Conservation (phyloP, 768 basidiomycete species). For the Leucocoprinus leucothites region DNA sequence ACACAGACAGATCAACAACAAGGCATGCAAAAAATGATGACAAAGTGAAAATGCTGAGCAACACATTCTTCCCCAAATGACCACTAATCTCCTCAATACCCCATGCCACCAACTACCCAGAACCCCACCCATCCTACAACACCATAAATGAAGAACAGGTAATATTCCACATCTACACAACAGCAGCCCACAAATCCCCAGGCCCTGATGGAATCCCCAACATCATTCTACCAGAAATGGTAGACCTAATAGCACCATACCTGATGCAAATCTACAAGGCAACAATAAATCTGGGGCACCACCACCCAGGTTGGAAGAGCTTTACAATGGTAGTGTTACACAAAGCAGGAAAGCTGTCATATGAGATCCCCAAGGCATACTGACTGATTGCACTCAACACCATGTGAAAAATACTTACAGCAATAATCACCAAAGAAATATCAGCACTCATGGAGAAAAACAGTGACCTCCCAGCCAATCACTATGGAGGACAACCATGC, state of each 20-base stretch:
- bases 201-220: slow-evolving; percentile 26
- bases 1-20: neutral
- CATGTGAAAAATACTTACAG: slow-evolving; percentile 24
- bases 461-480: slow-evolving; percentile 25
- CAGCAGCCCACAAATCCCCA: slow-evolving; percentile 29
- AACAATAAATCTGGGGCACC: neutral
- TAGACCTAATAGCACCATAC: slow-evolving; percentile 9
- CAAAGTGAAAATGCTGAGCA: slow-evolving; percentile 19
- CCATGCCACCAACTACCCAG: slow-evolving; percentile 21
- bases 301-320: slow-evolving; percentile 13
- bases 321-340: slow-evolving; percentile 25
- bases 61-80: slow-evolving; percentile 27
- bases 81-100: slow-evolving; percentile 2
- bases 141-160: slow-evolving; percentile 25
- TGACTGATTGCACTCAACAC: slow-evolving; percentile 33
- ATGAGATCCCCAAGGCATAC: slow-evolving; percentile 28
- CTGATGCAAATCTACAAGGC: slow-evolving; percentile 18
- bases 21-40: slow-evolving; percentile 20
- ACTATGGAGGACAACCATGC: slow-evolving; percentile 35
- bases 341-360: slow-evolving; percentile 32
- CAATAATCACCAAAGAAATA: slow-evolving; percentile 21
- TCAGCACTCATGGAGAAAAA: slow-evolving; percentile 21
- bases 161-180: slow-evolving; percentile 16
- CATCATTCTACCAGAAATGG: slow-evolving; percentile 17
- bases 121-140: slow-evolving; percentile 15